A percentile compares a stretch with the other conserved stretches of the same genome.
These are phyloP conservation scores for Suillus spraguei DNA, from an alignment of 768 basidiomycete genomes.

Conservation along the genomic window DNA sequence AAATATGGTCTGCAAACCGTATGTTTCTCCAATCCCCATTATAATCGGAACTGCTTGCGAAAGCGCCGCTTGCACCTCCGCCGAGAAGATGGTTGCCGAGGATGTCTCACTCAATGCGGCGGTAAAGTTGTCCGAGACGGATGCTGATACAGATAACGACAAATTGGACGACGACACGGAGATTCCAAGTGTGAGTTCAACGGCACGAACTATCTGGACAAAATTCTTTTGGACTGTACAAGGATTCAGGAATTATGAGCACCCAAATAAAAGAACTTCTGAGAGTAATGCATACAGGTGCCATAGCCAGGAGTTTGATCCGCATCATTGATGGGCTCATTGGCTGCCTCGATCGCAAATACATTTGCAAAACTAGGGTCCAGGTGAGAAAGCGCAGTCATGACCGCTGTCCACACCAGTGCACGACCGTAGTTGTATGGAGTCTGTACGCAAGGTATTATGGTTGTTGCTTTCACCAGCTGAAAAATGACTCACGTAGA, in stretches of 20 bases:
- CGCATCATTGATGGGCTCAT: constrained; percentile 80
- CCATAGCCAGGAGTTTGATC: constrained; percentile 67
- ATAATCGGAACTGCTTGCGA: constrained; percentile 41
- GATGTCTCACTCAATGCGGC: constrained; percentile 31
- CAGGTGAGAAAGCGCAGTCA: constrained; percentile 71
- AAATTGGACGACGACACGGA: constrained; percentile 23
- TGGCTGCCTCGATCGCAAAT: constrained; percentile 73
- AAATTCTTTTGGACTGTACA: constrained; percentile 67
- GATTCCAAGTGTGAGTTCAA: constrained; percentile 65
- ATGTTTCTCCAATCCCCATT: constrained; percentile 26
- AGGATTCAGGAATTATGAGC: constrained; percentile 7
- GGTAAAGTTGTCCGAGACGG: constrained; percentile 38
- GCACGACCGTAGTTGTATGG: constrained; percentile 75
- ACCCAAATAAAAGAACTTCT: not conserved
- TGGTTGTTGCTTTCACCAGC: constrained; percentile 1
- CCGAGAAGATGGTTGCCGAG: constrained; percentile 24
- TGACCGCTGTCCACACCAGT: constrained; percentile 79
- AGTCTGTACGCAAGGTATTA: constrained; percentile 44
- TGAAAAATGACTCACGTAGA: constrained; percentile 55
- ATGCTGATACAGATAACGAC: constrained; percentile 8
- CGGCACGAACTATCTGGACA: constrained; percentile 64
- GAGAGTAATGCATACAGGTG: constrained; percentile 48
- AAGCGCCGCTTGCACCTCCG: constrained; percentile 36
- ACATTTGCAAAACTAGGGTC: constrained; percentile 67
- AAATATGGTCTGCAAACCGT: constrained; percentile 26